phyloP scores from a whole-genome alignment of 1,284 basidiomycete genomes.

The Mycena citricolor region DNA sequence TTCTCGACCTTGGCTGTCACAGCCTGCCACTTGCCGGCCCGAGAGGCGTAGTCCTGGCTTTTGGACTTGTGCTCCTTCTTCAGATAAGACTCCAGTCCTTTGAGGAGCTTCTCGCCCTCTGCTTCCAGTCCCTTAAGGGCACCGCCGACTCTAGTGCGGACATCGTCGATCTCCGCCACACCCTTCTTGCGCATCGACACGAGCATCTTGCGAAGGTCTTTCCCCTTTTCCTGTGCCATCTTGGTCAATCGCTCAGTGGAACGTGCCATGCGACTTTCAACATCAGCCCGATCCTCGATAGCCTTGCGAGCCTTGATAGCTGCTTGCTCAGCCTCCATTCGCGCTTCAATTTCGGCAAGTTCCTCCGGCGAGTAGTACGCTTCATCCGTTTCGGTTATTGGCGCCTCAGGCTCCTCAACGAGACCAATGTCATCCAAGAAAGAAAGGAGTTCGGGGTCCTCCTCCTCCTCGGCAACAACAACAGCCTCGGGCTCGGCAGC shows the following conservation, averaged over 20 bases:
- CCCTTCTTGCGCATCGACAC: conserved; percentile 41
- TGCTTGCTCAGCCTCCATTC: conserved; percentile 30
- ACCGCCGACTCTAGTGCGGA: conserved; percentile 3
- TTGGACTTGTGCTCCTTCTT: conserved; percentile 31
- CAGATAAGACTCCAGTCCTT: conserved; percentile 63
- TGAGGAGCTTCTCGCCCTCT: conserved; percentile 63
- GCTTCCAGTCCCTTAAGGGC: conserved; percentile 33
- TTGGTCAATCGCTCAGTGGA: conserved; percentile 60
- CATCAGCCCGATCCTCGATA: conserved; percentile 54
- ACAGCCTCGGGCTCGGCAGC: no score
- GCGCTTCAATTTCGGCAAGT: conserved; percentile 24
- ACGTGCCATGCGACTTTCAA: conserved; percentile 54
- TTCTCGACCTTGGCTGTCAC: conserved; percentile 62
- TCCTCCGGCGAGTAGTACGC: conserved; percentile 28
- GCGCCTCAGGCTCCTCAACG: conserved; percentile 2
- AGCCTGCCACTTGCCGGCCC: conserved; percentile 53
- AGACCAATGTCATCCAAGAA: conserved; percentile 12
- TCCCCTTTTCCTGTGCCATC: conserved; percentile 40
- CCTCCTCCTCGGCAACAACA: no score
- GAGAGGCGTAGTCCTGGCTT: conserved; percentile 36
- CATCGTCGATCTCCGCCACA: conserved; percentile 25
- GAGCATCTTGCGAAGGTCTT: conserved; percentile 43
- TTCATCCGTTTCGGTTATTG: conserved; percentile 17
- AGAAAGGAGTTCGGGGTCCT: neutral
- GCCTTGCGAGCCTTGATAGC: conserved; percentile 35